A percentile compares a stretch with the other conserved stretches of the same genome.
Evolutionary conservation across 805 yeast species (phyloP).

Genomic region (Candida schatavii): DNA sequence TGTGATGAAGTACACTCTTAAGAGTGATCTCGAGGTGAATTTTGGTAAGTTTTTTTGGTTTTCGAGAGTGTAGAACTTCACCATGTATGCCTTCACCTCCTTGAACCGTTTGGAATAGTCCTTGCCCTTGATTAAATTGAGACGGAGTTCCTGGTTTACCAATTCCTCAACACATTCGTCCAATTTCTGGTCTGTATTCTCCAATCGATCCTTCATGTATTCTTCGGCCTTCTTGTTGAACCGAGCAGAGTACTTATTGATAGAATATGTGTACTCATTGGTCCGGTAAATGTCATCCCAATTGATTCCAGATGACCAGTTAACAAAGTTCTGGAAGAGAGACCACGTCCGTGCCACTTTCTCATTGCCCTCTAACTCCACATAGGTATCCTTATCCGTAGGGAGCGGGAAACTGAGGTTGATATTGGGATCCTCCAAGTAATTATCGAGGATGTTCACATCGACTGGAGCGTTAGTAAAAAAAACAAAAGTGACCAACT

Average conservation of each 20-base stretch:
- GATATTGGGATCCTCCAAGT: slow-evolving; percentile 27
- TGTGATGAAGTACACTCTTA: slow-evolving; percentile 37
- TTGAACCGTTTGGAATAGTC: slow-evolving; percentile 31
- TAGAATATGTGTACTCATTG: slow-evolving; percentile 32
- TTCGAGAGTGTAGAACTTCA: slow-evolving; percentile 31
- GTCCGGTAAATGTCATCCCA: slow-evolving; percentile 29
- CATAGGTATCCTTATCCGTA: slow-evolving; percentile 28
- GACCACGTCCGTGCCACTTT: slow-evolving; percentile 21
- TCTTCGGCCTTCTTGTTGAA: slow-evolving; percentile 26
- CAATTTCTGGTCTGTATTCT: slow-evolving; percentile 29
- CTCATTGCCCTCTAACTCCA: slow-evolving; percentile 28
- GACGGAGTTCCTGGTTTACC: slow-evolving; percentile 35
- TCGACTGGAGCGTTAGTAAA: slow-evolving; percentile 20
- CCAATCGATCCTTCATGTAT: slow-evolving; percentile 33
- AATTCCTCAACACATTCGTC: slow-evolving; percentile 34
- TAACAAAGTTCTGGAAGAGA: slow-evolving; percentile 30
- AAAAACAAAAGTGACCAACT: no score
- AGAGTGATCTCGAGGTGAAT: slow-evolving; percentile 22
- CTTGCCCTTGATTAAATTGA: slow-evolving; percentile 33
- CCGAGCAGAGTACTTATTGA: slow-evolving; percentile 26
- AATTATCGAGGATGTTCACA: slow-evolving; percentile 37
- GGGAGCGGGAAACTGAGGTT: slow-evolving; percentile 39
- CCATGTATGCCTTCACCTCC: slow-evolving; percentile 38
- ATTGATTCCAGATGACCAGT: slow-evolving; percentile 26
- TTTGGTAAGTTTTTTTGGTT: slow-evolving; percentile 37